Evolutionary conservation across 2,329 filamentous ascomycete genomes (phyloP).

Genomic region (Acephala macrosclerotiorum): DNA sequence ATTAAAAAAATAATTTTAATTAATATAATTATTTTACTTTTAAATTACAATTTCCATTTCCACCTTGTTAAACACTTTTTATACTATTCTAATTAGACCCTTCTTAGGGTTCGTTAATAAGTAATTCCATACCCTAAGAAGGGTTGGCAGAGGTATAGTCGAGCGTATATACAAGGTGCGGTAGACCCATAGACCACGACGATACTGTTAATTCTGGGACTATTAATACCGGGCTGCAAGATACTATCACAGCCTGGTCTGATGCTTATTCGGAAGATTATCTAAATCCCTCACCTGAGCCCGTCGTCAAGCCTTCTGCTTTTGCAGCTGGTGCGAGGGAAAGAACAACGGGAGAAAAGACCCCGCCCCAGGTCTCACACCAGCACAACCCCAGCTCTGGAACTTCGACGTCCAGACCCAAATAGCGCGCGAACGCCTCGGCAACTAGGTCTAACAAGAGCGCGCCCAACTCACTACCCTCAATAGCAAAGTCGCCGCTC

Average conservation of each 20-base stretch:
- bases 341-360: neutral
- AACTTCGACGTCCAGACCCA: neutral
- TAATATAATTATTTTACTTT: too few relatives aligned
- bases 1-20: too few relatives aligned
- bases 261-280: neutral
- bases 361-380: slow-evolving; percentile 10
- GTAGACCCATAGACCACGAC: slow-evolving; percentile 14
- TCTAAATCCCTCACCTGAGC: neutral
- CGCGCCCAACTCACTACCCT: neutral
- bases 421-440: neutral
- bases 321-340: neutral
- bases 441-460: too few relatives aligned
- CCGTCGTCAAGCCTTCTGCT: neutral
- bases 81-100: too few relatives aligned
- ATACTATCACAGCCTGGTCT: neutral
- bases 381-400: slow-evolving; percentile 11
- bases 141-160: too few relatives aligned
- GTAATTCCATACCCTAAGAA: too few relatives aligned
- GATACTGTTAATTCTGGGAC: neutral
- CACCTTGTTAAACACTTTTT: too few relatives aligned
- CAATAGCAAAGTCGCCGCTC: neutral
- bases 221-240: neutral
- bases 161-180: too few relatives aligned
- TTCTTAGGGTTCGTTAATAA: too few relatives aligned
- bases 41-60: too few relatives aligned